Conservation (phyloP, 306 rosid genomes). For the Castanea crenata region DNA sequence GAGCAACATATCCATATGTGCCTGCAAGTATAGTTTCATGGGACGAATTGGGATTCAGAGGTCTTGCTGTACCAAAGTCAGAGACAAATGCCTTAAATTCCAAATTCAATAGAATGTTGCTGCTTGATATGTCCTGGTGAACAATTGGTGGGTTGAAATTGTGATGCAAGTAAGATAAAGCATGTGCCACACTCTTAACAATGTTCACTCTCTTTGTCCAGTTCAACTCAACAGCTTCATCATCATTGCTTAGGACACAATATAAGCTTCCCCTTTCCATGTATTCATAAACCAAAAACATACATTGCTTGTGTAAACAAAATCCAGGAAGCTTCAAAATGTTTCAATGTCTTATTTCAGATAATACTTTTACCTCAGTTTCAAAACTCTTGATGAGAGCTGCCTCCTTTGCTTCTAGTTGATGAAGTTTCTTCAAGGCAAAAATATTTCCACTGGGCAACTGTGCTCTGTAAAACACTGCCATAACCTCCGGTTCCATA, state of each 20-base stretch:
- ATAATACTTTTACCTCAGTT: conserved; percentile 7
- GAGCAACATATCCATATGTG: background rate
- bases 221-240: conserved; percentile 15
- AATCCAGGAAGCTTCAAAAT: conserved; percentile 22
- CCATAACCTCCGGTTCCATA: conserved; percentile 3
- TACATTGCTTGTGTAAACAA: conserved; percentile 7
- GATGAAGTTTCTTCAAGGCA: conserved; percentile 18
- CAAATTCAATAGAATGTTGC: conserved; percentile 6
- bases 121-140: conserved; percentile 10
- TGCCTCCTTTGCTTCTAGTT: background rate
- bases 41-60: background rate
- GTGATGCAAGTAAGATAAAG: conserved; percentile 23
- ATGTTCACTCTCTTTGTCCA: conserved; percentile 16
- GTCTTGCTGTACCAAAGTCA: conserved; percentile 14
- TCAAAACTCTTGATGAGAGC: background rate
- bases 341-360: background rate
- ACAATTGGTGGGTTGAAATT: conserved; percentile 4
- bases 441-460: background rate
- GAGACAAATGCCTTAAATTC: conserved; percentile 8
- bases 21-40: background rate
- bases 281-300: too few species aligned
- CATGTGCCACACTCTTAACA: conserved; percentile 2
- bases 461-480: background rate
- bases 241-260: background rate
- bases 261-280: conserved; percentile 11